These are phyloP conservation scores for Nothomitra cinnamomea DNA, from an alignment of 2,329 filamentous ascomycete genomes.

Conservation along the genomic window DNA sequence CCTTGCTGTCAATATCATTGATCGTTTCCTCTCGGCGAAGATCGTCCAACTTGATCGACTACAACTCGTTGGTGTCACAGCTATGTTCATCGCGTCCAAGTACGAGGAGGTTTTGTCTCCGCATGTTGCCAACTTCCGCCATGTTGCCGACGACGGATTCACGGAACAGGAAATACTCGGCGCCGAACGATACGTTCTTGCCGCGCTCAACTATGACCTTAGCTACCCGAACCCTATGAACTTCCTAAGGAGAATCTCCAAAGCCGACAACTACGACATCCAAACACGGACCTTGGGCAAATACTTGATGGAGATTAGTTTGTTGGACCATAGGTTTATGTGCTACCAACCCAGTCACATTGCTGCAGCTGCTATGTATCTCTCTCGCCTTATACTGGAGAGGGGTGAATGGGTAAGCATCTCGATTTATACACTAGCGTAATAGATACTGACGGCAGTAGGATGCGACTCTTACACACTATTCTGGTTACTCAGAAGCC, in stretches of 20 bases:
- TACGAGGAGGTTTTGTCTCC: slow-evolving; percentile 97
- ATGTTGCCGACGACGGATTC: slow-evolving; percentile 94
- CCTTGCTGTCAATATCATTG: slow-evolving; percentile 93
- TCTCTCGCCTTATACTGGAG: slow-evolving; percentile 77
- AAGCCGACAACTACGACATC: slow-evolving; percentile 98
- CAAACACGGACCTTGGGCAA: slow-evolving; percentile 94
- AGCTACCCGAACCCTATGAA: slow-evolving; percentile 99
- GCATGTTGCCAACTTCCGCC: slow-evolving; percentile 91
- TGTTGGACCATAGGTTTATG: slow-evolving; percentile 91
- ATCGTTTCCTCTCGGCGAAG: slow-evolving; percentile 90
- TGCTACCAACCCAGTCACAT: slow-evolving; percentile 75
- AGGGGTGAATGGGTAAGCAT: slow-evolving; percentile 73
- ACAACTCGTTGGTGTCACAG: slow-evolving; percentile 90
- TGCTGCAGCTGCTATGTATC: slow-evolving; percentile 86
- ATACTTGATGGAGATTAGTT: slow-evolving; percentile 92
- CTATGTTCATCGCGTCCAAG: slow-evolving; percentile 99
- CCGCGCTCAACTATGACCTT: slow-evolving; percentile 85
- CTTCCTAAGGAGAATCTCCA: slow-evolving; percentile 94
- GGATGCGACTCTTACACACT: slow-evolving; percentile 76
- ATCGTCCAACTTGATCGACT: slow-evolving; percentile 91
- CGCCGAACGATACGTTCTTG: slow-evolving; percentile 88
- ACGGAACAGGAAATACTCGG: slow-evolving; percentile 87
- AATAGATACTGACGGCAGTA: slow-evolving; percentile 21
- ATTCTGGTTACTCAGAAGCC: slow-evolving; percentile 82
- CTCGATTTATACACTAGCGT: background rate